Evolutionary conservation across 2,329 filamentous ascomycete genomes (phyloP), one percentile per base, ranked within the genome.

Genomic region (Alternaria tenuissima): DNA sequence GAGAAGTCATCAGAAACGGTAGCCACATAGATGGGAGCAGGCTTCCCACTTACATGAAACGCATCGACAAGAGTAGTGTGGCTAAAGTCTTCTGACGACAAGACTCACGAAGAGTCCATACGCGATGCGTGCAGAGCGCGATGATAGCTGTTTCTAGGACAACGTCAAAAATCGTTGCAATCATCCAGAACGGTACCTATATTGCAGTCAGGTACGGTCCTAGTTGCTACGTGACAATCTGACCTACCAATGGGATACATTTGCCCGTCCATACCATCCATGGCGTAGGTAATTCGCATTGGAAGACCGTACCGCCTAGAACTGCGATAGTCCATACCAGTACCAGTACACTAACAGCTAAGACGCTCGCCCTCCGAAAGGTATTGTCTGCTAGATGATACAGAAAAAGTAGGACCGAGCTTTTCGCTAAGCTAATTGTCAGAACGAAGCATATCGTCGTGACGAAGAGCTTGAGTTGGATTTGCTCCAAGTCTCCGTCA

Each of bases 201-300:
- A 1, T n/a, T 11, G 39, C 5, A 39, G 30, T 59, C 46, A 62
- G 63, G 28, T 7, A 30, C 9, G 18, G n/a, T 0, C 8, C 4
- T 16, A 14, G 24, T 52, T 12, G 12, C 1, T 0, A 9, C 18
- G 11, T 16, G 32, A 2, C 6, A 4, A 22, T 12, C n/a, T 5
- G 7, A 59, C 63, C 53, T 57, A 73, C 73, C 53, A 69, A 28
- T 8, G 68, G 57, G 20, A 72, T 69, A 42, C 72, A 76, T 52
- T 66, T 66, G 4, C 66, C 64, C 1, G 54, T 64, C 60, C 63
- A 67, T 20, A 68, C 61, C 24, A 64, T 58, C 72, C 72, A 74
- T 8, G 72, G 71, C 16, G 42, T 62, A 3, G 72, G 71, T 46
- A 74, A 52, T 6, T 61, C 62, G 46, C 73, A 76, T 44, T 71